phyloP scores from a whole-genome alignment of 192 early-diverging fungal genomes.

The Coemansia erecta region DNA sequence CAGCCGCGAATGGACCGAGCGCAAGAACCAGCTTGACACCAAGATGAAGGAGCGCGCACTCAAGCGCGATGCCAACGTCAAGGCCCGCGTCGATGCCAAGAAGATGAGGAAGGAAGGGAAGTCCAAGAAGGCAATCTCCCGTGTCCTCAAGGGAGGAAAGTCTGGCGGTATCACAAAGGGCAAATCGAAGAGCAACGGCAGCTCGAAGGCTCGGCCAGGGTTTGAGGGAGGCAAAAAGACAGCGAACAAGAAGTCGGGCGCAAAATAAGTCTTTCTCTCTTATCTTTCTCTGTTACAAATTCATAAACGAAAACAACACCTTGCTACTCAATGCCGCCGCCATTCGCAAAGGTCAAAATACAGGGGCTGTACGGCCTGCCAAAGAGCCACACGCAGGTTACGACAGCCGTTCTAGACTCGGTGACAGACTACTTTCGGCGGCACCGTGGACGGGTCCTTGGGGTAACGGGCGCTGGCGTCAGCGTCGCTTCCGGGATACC shows the following conservation, averaged over 20 bases:
- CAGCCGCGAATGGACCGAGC: constrained; percentile 76
- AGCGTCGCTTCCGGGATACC: constrained; percentile 73
- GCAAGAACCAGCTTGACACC: constrained; percentile 64
- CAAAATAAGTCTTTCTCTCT: background rate
- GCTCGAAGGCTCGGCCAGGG: constrained; percentile 42
- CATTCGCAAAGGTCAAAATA: constrained; percentile 31
- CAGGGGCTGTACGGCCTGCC: constrained; percentile 42
- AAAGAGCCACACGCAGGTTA: constrained; percentile 24
- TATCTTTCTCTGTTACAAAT: background rate
- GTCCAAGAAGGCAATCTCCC: constrained; percentile 61
- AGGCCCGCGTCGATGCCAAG: constrained; percentile 73
- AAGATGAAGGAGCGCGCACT: constrained; percentile 66
- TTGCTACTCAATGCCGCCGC: constrained; percentile 8
- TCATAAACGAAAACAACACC: background rate
- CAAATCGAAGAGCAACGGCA: constrained; percentile 1
- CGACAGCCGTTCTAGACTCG: constrained; percentile 14
- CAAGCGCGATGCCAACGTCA: constrained; percentile 84
- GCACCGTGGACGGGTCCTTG: constrained; percentile 35
- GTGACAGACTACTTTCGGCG: constrained; percentile 27
- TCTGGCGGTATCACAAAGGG: constrained; percentile 7
- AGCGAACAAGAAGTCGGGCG: constrained; percentile 11
- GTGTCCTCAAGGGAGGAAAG: constrained; percentile 26
- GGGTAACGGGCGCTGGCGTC: constrained; percentile 53
- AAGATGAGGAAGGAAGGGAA: constrained; percentile 70
- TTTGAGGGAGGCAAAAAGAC: constrained; percentile 45